Percentiles rank a stretch among this genome's conserved stretches.
Evolutionary conservation across 192 early-diverging fungal genomes (phyloP).

Genomic region (Entomortierella chlamydospora): DNA sequence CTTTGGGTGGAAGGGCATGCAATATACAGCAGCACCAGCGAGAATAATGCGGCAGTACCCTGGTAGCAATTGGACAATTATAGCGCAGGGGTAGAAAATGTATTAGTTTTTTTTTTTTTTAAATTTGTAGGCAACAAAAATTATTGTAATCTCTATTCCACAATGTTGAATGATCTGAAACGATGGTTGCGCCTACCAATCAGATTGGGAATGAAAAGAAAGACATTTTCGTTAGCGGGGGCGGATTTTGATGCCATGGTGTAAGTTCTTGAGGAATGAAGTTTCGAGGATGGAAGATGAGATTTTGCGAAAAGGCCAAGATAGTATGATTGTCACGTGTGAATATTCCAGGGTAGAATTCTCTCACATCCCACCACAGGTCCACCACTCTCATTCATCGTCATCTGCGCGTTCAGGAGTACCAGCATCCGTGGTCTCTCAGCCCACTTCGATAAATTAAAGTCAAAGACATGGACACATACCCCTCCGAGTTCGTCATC

Average conservation of each 20-base stretch:
- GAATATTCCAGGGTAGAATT: too few species aligned
- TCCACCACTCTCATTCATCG: not conserved
- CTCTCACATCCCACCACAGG: too few species aligned
- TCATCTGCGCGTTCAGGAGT: not conserved
- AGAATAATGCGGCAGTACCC: conserved; percentile 91
- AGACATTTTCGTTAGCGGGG: conserved; percentile 66
- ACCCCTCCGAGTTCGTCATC: conserved; percentile 66
- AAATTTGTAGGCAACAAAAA: not conserved
- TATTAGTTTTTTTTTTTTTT: not conserved
- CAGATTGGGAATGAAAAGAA: conserved; percentile 83
- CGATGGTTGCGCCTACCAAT: conserved; percentile 66
- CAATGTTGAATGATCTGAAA: not conserved
- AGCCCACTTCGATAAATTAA: not conserved
- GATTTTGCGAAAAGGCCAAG: not conserved
- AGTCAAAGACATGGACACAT: conserved; percentile 60
- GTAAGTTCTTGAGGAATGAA: conserved; percentile 16
- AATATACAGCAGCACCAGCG: conserved; percentile 75
- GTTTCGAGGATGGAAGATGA: conserved; percentile 13
- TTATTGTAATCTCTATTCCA: not conserved
- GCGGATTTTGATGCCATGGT: conserved; percentile 23
- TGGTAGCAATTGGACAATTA: conserved; percentile 17
- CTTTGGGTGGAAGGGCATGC: conserved; percentile 80
- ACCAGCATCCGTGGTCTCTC: not conserved
- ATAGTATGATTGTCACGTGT: conserved; percentile 2
- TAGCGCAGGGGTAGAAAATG: not conserved